Percentiles rank a stretch among this genome's conserved stretches.
Evolutionary conservation across 208 protist species (phyloP).

Genomic region (Trypanosoma vivax): DNA sequence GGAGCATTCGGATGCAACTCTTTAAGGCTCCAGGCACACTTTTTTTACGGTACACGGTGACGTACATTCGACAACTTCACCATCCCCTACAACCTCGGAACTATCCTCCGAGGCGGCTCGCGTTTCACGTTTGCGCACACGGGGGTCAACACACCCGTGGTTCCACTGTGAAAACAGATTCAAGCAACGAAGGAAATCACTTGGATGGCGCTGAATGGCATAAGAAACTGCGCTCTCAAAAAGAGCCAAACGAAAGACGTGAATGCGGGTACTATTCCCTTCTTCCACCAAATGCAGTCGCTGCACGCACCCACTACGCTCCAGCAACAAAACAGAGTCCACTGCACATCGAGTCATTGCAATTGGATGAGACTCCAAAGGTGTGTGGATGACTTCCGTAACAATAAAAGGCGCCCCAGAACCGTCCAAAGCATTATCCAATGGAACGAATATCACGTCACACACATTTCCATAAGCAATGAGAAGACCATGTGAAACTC

Average conservation of each 20-base stretch:
- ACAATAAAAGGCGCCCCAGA: slow-evolving; percentile 27
- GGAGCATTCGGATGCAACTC: no score
- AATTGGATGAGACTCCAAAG: slow-evolving; percentile 27
- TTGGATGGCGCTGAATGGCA: neutral
- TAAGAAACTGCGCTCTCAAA: slow-evolving; percentile 1
- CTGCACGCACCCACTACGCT: slow-evolving; percentile 38
- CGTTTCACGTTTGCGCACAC: slow-evolving; percentile 25
- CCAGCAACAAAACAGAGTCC: slow-evolving; percentile 41
- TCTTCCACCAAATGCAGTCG: slow-evolving; percentile 31
- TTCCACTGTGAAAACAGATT: slow-evolving; percentile 76
- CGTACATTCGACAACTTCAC: slow-evolving; percentile 4
- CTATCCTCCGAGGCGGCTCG: slow-evolving; percentile 2
- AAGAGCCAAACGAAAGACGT: neutral
- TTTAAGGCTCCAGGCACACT: no score
- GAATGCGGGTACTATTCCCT: slow-evolving; percentile 3
- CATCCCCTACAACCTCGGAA: slow-evolving; percentile 8
- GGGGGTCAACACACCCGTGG: slow-evolving; percentile 55
- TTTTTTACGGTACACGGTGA: neutral
- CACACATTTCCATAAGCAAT: slow-evolving; percentile 45
- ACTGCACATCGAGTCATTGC: slow-evolving; percentile 38
- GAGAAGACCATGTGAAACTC: slow-evolving; percentile 55
- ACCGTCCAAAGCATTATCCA: slow-evolving; percentile 30
- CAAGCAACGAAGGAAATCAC: slow-evolving; percentile 28
- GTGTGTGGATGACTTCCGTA: slow-evolving; percentile 12
- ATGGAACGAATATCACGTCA: slow-evolving; percentile 49